Conservation (phyloP, 1,139 yeast genomes). For the Suhomyces anneliseae region DNA sequence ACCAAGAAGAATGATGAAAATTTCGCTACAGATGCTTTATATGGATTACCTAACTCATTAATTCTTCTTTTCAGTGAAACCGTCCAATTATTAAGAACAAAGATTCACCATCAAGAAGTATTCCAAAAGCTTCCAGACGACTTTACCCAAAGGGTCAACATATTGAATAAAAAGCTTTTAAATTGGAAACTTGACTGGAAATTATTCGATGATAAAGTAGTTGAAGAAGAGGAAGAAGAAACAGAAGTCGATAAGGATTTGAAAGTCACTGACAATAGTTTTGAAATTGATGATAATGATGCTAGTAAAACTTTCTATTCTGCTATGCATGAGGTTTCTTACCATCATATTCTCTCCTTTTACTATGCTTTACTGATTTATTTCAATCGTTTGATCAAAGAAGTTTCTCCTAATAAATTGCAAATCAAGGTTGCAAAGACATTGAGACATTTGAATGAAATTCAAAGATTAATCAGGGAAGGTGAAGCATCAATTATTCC, state of each 20-base stretch:
- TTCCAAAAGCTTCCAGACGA: constrained; percentile 37
- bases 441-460: constrained; percentile 61
- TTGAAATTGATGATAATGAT: constrained; percentile 15
- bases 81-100: constrained; percentile 63
- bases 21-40: constrained; percentile 76
- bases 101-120: constrained; percentile 48
- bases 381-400: constrained; percentile 65
- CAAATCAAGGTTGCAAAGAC: constrained; percentile 64
- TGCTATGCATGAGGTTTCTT: constrained; percentile 70
- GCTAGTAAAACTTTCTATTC: constrained; percentile 40
- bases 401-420: constrained; percentile 49
- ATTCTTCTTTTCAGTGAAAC: constrained; percentile 70
- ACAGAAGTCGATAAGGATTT: constrained; percentile 8
- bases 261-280: constrained; percentile 1
- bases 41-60: constrained; percentile 82
- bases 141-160: constrained; percentile 45
- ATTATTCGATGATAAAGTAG: constrained; percentile 23
- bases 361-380: constrained; percentile 75
- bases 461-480: constrained; percentile 57
- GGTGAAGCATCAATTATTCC: constrained; percentile 67
- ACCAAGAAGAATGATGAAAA: constrained; percentile 52
- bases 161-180: constrained; percentile 51
- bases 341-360: constrained; percentile 79
- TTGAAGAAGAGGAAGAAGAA: constrained; percentile 5
- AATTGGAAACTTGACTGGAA: constrained; percentile 73